Evolutionary conservation across 805 yeast genomes (phyloP).

Genomic region (Cyberlindnera meyerae): DNA sequence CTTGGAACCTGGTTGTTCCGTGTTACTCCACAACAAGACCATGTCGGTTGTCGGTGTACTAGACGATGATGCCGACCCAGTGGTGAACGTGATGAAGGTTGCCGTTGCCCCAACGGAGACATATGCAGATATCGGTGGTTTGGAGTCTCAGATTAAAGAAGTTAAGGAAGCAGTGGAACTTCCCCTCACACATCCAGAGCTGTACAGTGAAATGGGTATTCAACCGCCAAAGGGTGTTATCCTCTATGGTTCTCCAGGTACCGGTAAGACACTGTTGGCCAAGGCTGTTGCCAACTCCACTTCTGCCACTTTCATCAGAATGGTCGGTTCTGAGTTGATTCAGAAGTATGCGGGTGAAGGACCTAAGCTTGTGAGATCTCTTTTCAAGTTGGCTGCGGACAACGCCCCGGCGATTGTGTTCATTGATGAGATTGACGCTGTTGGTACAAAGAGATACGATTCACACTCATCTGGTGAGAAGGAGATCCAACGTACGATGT

Average conservation of each 20-base stretch:
- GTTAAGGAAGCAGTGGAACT: conserved; percentile 95
- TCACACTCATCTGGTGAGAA: conserved; percentile 89
- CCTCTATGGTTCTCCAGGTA: conserved; percentile 96
- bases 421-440: conserved; percentile 98
- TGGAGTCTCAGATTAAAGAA: conserved; percentile 94
- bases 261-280: conserved; percentile 92
- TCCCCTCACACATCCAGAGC: conserved; percentile 88
- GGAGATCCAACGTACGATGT: conserved; percentile 96
- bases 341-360: conserved; percentile 98
- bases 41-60: conserved; percentile 97
- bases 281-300: conserved; percentile 99
- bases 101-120: conserved; percentile 97
- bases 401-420: conserved; percentile 98
- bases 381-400: conserved; percentile 94
- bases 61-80: conserved; percentile 96
- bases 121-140: conserved; percentile 95
- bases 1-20: conserved; percentile 96
- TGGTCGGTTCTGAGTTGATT: conserved; percentile 94
- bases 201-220: conserved; percentile 98
- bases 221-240: conserved; percentile 98
- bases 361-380: conserved; percentile 88
- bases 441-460: conserved; percentile 97
- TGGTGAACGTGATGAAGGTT: conserved; percentile 95
- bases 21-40: conserved; percentile 89
- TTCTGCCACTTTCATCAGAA: conserved; percentile 90